Evolutionary conservation across 2,329 filamentous ascomycete species (phyloP).

Genomic region (Aureobasidium sp.): DNA sequence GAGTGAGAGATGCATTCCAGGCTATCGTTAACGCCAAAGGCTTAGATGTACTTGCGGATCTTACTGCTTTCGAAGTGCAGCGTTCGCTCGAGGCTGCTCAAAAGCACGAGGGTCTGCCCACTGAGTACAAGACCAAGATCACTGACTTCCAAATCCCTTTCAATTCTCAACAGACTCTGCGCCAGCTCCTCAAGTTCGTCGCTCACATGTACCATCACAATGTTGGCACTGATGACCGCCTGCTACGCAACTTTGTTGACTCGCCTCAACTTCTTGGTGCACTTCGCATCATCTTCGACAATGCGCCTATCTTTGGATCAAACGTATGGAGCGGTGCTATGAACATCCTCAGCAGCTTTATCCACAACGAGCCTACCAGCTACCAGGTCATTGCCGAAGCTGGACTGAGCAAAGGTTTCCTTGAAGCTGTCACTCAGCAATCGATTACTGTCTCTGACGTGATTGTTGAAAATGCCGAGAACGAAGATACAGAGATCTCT

Average conservation of each 20-base stretch:
- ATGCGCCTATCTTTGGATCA: conserved; percentile 74
- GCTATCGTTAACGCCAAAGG: conserved; percentile 76
- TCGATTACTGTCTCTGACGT: conserved; percentile 24
- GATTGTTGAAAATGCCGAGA: conserved; percentile 2
- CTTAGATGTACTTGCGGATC: conserved; percentile 80
- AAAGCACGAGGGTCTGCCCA: conserved; percentile 63
- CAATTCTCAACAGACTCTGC: conserved; percentile 85
- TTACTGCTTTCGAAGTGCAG: conserved; percentile 73
- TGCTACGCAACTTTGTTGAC: conserved; percentile 89
- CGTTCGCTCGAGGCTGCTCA: conserved; percentile 61
- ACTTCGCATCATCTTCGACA: conserved; percentile 72
- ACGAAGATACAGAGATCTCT: neutral
- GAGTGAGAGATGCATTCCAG: conserved; percentile 73
- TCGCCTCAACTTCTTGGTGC: conserved; percentile 76
- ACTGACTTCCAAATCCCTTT: conserved; percentile 93
- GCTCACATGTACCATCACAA: conserved; percentile 88
- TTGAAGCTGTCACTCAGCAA: conserved; percentile 65
- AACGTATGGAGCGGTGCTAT: conserved; percentile 94
- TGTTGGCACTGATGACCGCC: conserved; percentile 73
- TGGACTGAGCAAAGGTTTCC: conserved; percentile 75
- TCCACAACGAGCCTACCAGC: conserved; percentile 97
- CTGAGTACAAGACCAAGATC: conserved; percentile 66
- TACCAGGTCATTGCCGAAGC: conserved; percentile 94
- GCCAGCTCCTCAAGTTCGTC: conserved; percentile 91
- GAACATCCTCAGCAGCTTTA: conserved; percentile 87